Percentiles rank a stretch among this genome's conserved stretches.
Conservation (phyloP, 805 yeast genomes). For the Yarrowia sp. region DNA sequence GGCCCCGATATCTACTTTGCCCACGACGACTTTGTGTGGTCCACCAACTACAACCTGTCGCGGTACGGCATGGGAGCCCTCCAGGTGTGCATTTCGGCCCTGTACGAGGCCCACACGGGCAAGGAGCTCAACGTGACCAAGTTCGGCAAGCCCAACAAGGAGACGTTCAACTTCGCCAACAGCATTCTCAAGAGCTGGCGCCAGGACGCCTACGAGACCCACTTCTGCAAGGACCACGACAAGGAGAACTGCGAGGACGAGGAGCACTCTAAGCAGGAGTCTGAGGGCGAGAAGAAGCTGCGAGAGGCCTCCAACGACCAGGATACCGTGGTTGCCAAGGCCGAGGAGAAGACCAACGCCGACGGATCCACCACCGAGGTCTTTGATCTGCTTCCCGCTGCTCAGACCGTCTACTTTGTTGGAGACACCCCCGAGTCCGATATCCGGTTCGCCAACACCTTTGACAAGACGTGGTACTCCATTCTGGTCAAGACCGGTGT, state of each 20-base stretch:
- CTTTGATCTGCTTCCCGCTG: slow-evolving; percentile 66
- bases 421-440: slow-evolving; percentile 91
- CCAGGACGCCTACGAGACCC: slow-evolving; percentile 70
- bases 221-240: slow-evolving; percentile 49
- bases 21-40: slow-evolving; percentile 91
- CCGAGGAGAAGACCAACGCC: slow-evolving; percentile 43
- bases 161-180: slow-evolving; percentile 80
- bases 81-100: slow-evolving; percentile 82
- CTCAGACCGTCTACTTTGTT: slow-evolving; percentile 81
- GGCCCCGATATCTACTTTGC: slow-evolving; percentile 86
- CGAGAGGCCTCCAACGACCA: neutral
- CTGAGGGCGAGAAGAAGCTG: slow-evolving; percentile 3
- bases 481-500: slow-evolving; percentile 86
- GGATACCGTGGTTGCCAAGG: slow-evolving; percentile 35
- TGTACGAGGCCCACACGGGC: slow-evolving; percentile 82
- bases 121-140: slow-evolving; percentile 73
- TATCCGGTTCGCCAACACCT: slow-evolving; percentile 82
- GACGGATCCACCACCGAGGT: slow-evolving; percentile 38
- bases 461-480: slow-evolving; percentile 80
- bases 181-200: slow-evolving; percentile 77
- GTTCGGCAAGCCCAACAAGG: slow-evolving; percentile 87
- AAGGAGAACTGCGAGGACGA: slow-evolving; percentile 35
- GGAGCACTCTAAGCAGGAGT: neutral
- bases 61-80: slow-evolving; percentile 95
- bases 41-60: slow-evolving; percentile 76